Evolutionary conservation across 192 early-diverging fungal genomes (phyloP), one percentile per base, ranked within the genome.

Genomic region (Linnemannia hyalina): DNA sequence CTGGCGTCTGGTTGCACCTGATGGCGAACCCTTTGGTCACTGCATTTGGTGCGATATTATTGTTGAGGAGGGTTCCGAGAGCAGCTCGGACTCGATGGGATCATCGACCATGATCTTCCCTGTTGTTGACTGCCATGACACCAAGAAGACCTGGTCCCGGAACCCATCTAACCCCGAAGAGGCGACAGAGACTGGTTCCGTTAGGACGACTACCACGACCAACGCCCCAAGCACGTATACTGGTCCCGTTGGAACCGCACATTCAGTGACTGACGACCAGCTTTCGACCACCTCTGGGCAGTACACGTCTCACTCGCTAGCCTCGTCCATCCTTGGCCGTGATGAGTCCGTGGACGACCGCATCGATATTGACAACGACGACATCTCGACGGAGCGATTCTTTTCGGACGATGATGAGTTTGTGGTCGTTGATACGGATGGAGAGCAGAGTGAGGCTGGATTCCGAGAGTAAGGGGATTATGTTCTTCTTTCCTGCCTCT

Each of bases 1-100:
- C 84, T 95, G 94, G 91, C 88, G 93, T 11, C 79, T 95, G 74
- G 90, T 89, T 69, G 88, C 90, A 3, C 90, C 92, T 10, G 76
- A 90, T 5, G 95, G 95, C 11, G 88, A 88, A 40, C 90, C 89
- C 55, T 95, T 95, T 88, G 95, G 95, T 9, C 90, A 94, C 68
- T 86, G 88, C 36, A 55, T 95, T 47, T 95, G 94, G 94, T 95
- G 95, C 74, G 88, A 91, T 35, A 91, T 95, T 57, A 60, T 77
- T 23, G 95, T 95, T 9, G 90, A 91, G 76, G 89, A 90, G 65
- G 73, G 78, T 4, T 84, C 80, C 2, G 88, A 86, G n/a, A 85
- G 82, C 52, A 73, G 87, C 46, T 77, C 76, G n/a, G 83, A 88
- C n/a, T 89, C 80, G 60, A 68, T 88, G 22, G 80, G 83, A 42